Base-by-base conservation (phyloP, 305 asterid genomes). In the Vinca major region DNA sequence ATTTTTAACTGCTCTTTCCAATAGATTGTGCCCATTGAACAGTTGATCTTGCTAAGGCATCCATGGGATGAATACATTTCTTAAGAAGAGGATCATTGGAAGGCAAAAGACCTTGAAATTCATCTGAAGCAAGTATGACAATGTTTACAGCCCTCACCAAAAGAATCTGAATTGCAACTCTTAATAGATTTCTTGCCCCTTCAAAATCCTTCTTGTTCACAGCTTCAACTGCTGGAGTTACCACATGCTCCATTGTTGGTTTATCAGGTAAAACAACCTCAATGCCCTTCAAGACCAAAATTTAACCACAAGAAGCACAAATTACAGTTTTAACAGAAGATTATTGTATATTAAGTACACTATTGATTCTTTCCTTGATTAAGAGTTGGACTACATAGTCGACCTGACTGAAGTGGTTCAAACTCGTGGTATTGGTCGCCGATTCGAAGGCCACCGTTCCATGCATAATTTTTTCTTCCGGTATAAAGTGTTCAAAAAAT, bases 251-350 rank as follows among this genome's bases (percentile, higher is more conserved):
- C 66, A 54, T 62, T 4, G 75, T 77, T 37, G 74, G 73, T 51
- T 73, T 73, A 61, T 77, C 81, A 19, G 75, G 78, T 57, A 70
- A 50, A 53, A 77, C 78, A 52, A 63, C 75, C 52, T 77, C 81
- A 63, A 69, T 70, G 0, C 75, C 78, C 81, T 77, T 55, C 7
- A 50, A 33, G 17, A 62, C 5, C 7, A 63, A 49, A 33, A n/a
- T n/a, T n/a, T 26, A 43, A n/a, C 33, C 10, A 21, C 4, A 45
- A 8, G 49, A 21, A 49, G 4, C 43, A 61, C 4, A 69, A 49
- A 4, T 33, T 21, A 48, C 21, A 11, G 9, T n/a, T 12, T 21
- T 0, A 2, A 26, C 33, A 26, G 0, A 26, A 26, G 1, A 26
- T 26, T 26, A 26, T 26, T 26, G 33, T 26, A 26, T 0, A 26